Base-by-base conservation (phyloP, 2,329 filamentous ascomycete species). In the Xylariaceae sp. region DNA sequence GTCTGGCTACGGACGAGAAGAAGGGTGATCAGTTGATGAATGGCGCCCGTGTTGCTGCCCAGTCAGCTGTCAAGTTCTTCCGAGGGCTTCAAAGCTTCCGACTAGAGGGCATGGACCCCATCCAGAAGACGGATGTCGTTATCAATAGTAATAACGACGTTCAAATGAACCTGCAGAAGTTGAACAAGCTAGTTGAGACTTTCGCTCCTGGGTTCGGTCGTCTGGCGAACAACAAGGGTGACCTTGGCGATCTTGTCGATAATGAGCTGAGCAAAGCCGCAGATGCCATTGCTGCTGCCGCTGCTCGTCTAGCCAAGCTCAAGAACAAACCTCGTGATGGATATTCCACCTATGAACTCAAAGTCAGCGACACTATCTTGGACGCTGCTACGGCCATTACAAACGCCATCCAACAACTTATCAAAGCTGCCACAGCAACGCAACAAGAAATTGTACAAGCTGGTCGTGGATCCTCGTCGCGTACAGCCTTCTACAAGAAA, bases 401-500 rank as follows among this genome's bases (percentile, higher is more conserved):
- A 5, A 91, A 85, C 56, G 93, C 93, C 29, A 97, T 98, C 60
- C 88, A 88, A 0, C 85, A 88, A 64, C 80, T 98, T 47, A 97
- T 98, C 75, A 92, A 93, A 68, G 93, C 93, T 1, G 93, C 93
- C 6, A 94, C 92, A 0, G 83, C 79, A 16, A 94, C 92, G 2
- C 93, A 98, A 66, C 84, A 95, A 65, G 93, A 98, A 71, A 98
- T 98, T 62, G 93, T 98, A 35, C 85, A 90, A 54, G 89, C 95
- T 52, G 93, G 93, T 6, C 85, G 88, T 17, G 93, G 93, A 27
- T 86, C 85, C 21, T 88, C 88, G 41, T 94, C 89, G 36, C 81
- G 85, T 47, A 94, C 91, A 2, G 90, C 91, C 20, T 98, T 98
- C 68, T 98, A 98, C 83, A 97, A 97, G 79, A 97, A 97, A 76